phyloP scores from a whole-genome alignment of 2,329 filamentous ascomycete species.

The Botrytis cinerea region DNA sequence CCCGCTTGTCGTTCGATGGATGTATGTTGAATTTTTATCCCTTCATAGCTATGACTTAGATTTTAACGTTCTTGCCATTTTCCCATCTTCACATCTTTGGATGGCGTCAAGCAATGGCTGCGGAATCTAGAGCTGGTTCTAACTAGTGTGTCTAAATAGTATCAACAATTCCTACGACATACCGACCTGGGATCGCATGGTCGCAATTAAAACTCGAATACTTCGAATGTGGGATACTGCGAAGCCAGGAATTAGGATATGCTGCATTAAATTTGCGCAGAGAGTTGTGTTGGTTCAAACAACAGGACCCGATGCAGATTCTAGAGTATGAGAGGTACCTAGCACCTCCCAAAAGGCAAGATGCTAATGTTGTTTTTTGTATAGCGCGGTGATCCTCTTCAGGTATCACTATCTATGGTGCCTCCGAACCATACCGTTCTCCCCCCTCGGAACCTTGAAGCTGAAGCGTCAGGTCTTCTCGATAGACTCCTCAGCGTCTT shows the following conservation, averaged over 20 bases:
- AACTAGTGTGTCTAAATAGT: constrained; percentile 51
- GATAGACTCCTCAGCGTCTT: constrained; percentile 84
- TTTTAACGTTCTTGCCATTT: constrained; percentile 3
- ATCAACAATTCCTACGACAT: constrained; percentile 83
- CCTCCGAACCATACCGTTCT: constrained; percentile 81
- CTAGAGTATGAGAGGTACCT: constrained; percentile 63
- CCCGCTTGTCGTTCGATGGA: constrained; percentile 86
- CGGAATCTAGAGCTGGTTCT: constrained; percentile 31
- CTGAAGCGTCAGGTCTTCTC: constrained; percentile 86
- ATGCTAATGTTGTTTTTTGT: constrained; percentile 28
- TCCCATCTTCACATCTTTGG: not conserved
- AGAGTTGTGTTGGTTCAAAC: constrained; percentile 91
- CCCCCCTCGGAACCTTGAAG: constrained; percentile 79
- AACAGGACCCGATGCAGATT: constrained; percentile 76
- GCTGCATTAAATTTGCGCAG: constrained; percentile 97
- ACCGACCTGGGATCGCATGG: constrained; percentile 84
- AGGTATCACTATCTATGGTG: constrained; percentile 85
- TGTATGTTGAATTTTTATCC: constrained; percentile 63
- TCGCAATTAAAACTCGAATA: constrained; percentile 84
- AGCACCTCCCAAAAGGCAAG: constrained; percentile 3
- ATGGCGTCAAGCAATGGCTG: constrained; percentile 4
- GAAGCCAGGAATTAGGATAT: constrained; percentile 75
- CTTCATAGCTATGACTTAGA: constrained; percentile 19
- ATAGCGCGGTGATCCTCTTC: constrained; percentile 71
- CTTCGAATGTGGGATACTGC: constrained; percentile 84